These are phyloP conservation scores for Ceratocystis huliohia DNA, from an alignment of 2,329 filamentous ascomycete species.

Conservation along the genomic window DNA sequence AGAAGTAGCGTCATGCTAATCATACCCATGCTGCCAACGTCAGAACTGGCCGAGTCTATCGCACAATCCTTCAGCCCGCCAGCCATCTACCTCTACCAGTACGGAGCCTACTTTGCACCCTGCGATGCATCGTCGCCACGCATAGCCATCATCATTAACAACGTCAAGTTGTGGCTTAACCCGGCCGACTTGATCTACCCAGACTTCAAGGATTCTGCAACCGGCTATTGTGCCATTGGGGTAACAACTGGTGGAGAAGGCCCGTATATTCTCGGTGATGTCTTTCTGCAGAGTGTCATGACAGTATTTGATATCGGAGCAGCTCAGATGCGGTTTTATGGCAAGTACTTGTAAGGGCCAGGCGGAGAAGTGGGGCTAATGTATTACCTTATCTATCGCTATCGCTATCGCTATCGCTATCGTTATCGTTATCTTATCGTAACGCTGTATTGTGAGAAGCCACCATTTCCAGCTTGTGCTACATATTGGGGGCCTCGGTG, in stretches of 20 bases:
- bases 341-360: constrained; percentile 12
- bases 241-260: constrained; percentile 35
- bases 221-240: constrained; percentile 37
- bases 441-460: background rate
- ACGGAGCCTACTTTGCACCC: constrained; percentile 37
- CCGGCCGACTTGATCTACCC: constrained; percentile 37
- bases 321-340: constrained; percentile 36
- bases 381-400: background rate
- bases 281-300: constrained; percentile 40
- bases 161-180: constrained; percentile 36
- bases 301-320: constrained; percentile 37
- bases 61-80: constrained; percentile 36
- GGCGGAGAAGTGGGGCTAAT: background rate
- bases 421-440: too few species aligned
- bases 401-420: background rate
- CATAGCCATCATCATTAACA: constrained; percentile 35
- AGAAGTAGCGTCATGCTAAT: background rate
- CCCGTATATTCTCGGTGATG: constrained; percentile 38
- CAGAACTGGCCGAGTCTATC: constrained; percentile 38
- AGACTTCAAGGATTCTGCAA: constrained; percentile 33
- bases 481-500: too few species aligned
- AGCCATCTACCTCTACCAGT: constrained; percentile 36
- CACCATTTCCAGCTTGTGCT: too few species aligned
- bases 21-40: background rate
- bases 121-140: constrained; percentile 37